phyloP scores from a whole-genome alignment of 2,329 filamentous ascomycete genomes.

The Bimuria novae-zelandiae region DNA sequence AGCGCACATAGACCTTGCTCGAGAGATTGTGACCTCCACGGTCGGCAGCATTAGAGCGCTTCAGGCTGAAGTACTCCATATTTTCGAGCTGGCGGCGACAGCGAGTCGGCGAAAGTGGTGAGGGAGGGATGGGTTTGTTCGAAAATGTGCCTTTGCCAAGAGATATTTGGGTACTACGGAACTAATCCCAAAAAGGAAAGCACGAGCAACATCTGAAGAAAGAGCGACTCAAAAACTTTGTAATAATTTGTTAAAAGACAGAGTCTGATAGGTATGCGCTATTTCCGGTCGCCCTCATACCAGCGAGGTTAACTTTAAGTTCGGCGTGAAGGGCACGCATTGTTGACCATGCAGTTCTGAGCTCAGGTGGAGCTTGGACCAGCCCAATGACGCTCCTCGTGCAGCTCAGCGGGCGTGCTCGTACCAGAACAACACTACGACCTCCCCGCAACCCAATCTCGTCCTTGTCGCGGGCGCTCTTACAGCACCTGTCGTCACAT shows the following conservation, averaged over 20 bases:
- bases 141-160: constrained; percentile 34
- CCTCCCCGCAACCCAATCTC: constrained; percentile 2
- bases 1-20: constrained; percentile 94
- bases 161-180: constrained; percentile 23
- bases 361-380: constrained; percentile 15
- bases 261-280: too few relatives aligned
- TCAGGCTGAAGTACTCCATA: constrained; percentile 58
- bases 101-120: constrained; percentile 10
- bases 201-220: not conserved
- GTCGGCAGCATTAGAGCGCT: constrained; percentile 60
- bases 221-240: not conserved
- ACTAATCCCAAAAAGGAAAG: constrained; percentile 16
- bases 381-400: constrained; percentile 28
- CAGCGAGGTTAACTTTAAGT: too few relatives aligned
- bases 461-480: not conserved
- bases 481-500: not conserved
- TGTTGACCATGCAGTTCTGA: not conserved
- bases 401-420: constrained; percentile 39
- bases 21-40: constrained; percentile 74
- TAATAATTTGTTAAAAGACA: too few relatives aligned
- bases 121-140: constrained; percentile 19
- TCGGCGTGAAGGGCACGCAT: too few relatives aligned
- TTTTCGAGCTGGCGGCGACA: not conserved
- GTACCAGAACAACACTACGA: constrained; percentile 29
- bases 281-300: too few relatives aligned